phyloP scores from a whole-genome alignment of 2,329 filamentous ascomycete species.

The Corynespora cassiicola region DNA sequence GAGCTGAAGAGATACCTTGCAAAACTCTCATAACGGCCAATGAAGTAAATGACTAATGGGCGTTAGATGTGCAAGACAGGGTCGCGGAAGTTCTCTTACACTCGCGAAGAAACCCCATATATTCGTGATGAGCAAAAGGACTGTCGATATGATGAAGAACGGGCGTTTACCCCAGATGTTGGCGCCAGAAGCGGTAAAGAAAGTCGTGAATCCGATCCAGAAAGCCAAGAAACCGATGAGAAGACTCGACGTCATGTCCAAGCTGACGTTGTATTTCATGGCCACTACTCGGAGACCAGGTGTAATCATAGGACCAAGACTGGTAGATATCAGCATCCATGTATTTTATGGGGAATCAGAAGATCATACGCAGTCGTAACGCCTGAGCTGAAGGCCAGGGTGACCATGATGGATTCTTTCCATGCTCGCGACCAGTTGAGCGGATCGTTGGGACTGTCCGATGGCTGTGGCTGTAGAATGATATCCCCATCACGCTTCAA shows the following conservation, averaged over 20 bases:
- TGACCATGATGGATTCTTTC: conserved; percentile 41
- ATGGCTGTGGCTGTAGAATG: conserved; percentile 89
- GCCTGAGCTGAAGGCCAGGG: conserved; percentile 42
- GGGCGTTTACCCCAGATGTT: conserved; percentile 47
- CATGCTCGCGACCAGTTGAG: conserved; percentile 53
- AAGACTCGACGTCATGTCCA: conserved; percentile 47
- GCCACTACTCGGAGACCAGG: conserved; percentile 45
- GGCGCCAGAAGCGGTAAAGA: conserved; percentile 51
- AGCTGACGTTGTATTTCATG: conserved; percentile 43
- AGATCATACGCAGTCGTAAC: conserved; percentile 34
- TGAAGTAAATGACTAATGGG: conserved; percentile 38
- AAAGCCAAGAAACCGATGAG: conserved; percentile 46
- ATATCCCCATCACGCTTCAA: conserved; percentile 64
- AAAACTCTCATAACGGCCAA: conserved; percentile 68
- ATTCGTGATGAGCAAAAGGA: conserved; percentile 44
- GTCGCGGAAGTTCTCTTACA: no score
- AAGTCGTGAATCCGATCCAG: conserved; percentile 49
- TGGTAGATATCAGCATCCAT: conserved; percentile 15
- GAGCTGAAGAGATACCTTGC: conserved; percentile 85
- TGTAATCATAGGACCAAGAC: conserved; percentile 51
- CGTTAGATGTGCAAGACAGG: conserved; percentile 3
- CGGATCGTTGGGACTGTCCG: conserved; percentile 88
- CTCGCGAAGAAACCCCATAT: conserved; percentile 50
- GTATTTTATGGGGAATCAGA: no score
- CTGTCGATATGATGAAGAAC: conserved; percentile 46